Evolutionary conservation across 2,329 filamentous ascomycete genomes (phyloP), one percentile per base, ranked within the genome.

Genomic region (Herpotrichia juniperi): DNA sequence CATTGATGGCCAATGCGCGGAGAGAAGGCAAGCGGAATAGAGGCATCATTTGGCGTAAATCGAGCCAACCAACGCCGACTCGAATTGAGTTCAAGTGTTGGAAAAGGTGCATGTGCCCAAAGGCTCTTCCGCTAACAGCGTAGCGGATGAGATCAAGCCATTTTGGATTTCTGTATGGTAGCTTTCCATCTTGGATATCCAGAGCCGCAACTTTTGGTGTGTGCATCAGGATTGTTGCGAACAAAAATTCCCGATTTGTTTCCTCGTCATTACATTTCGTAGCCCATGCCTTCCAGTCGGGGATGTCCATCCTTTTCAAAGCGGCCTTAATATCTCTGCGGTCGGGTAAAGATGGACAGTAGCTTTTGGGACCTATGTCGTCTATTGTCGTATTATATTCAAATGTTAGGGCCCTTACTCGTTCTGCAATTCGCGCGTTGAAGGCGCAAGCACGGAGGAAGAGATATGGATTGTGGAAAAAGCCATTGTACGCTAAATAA

Each of bases 381-480:
- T 44, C 44, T 14, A 10, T 54, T 7, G 19, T 14, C 37, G 21
- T 40, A 40, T 7, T 56, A 49, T 64, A 62, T 1, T 39, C 24
- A 25, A 68, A 55, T 7, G 51, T 39, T 8, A 59, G 42, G 24
- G 61, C 44, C 9, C 53, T 55, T 2, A 71, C 63, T 8, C 47
- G 53, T 8, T 50, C 40, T 8, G 62, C 58, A 11, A 64, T 56
- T 11, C 35, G 25, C 16, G 57, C 47, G 25, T 64, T 63, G 3
- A 48, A 50, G 26, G 62, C 57, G 8, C 68, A 26, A 1, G 64
- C 68, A 8, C 67, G 66, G 28, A 70, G 58, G 24, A 71, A 71
- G 2, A 54, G 53, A 46, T 65, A 69, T 3, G 67, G 62, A n/a
- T 59, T 56, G 54, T 58, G 59, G 26, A 62, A 59, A 35, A 51